Base-by-base conservation (phyloP, 2,329 filamentous ascomycete species). In the Colletotrichum spinosum region DNA sequence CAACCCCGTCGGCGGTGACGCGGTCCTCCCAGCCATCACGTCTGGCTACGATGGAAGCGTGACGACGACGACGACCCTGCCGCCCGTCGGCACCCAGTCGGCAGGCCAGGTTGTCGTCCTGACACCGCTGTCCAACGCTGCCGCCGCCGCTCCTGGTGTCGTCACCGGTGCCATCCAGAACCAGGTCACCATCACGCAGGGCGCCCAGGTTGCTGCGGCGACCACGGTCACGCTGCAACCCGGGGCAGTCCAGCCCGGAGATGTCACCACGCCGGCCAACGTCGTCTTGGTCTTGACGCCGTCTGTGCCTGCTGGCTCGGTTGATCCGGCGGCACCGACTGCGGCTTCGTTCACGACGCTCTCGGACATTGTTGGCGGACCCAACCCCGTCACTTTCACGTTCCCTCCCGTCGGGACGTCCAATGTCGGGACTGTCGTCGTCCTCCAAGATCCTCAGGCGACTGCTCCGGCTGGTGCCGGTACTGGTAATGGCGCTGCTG, bases 281-380 rank as follows among this genome's bases (percentile, higher is more conserved):
- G 33, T 54, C 1, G 38, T 51, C 9, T n/a, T 65, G 38, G 61
- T 60, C 2, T 38, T 60, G 61, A 65, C 61, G 12, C 61, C 61
- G 15, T 9, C 12, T 8, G 13, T 41, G 2, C 11, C 34, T 8
- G 50, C 37, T 5, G 33, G 25, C 25, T 25, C 25, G 25, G 25
- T 39, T 4, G 42, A 38, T 6, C 39, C 39, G 11, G 44, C 50
- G 4, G 45, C 6, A 6, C 7, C 50, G 2, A 25, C 63, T 6
- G 49, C 62, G 8, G 63, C 37, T 17, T 42, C 54, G 15, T 58
- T 63, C 49, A 66, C 49, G 1, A 66, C 63, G 12, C 9, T 64
- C 42, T 64, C 49, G 2, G 63, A 53, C 25, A n/a, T 42, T 2
- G 33, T 48, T 13, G 34, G 25, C 4, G 63, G 63, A 1, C 4